These are phyloP conservation scores for Striga asiatica DNA, from an alignment of 257 asterid species.

Conservation along the genomic window DNA sequence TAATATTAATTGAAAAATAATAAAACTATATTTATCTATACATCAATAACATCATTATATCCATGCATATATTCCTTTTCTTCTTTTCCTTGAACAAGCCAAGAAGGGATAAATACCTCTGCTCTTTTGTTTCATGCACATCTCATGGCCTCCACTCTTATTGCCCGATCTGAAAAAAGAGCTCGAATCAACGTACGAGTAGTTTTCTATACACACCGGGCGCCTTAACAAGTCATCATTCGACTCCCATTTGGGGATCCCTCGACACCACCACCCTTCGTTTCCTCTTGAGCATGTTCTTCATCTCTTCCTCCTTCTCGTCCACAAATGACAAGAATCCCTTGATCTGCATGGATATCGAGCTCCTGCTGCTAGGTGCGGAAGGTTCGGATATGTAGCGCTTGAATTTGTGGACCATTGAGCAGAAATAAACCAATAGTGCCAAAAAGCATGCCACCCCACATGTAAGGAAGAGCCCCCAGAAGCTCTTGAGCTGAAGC, in stretches of 20 bases:
- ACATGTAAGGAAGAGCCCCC: slow-evolving; percentile 55
- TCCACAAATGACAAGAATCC: slow-evolving; percentile 45
- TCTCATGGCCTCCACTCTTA: too few species aligned
- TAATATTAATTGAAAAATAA: too few species aligned
- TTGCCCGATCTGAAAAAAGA: too few species aligned
- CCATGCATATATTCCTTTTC: too few species aligned
- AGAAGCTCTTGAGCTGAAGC: slow-evolving; percentile 38
- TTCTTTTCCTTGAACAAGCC: too few species aligned
- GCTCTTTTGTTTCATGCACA: too few species aligned
- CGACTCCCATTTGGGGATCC: slow-evolving; percentile 2
- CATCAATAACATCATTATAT: too few species aligned
- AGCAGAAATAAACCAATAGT: slow-evolving; percentile 30
- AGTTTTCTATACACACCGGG: too few species aligned
- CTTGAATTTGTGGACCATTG: slow-evolving; percentile 26
- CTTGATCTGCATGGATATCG: slow-evolving; percentile 21
- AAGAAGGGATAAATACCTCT: too few species aligned
- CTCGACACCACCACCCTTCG: slow-evolving; percentile 19
- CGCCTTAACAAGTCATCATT: too few species aligned
- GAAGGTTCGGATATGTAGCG: slow-evolving; percentile 15
- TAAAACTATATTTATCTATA: too few species aligned
- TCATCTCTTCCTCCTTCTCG: slow-evolving; percentile 47
- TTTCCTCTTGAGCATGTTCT: slow-evolving; percentile 44
- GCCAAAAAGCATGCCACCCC: slow-evolving; percentile 36
- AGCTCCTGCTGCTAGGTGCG: not conserved
- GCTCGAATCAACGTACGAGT: too few species aligned